Evolutionary conservation across 148 eudicot genomes (phyloP).

Genomic region (Drosera capensis): DNA sequence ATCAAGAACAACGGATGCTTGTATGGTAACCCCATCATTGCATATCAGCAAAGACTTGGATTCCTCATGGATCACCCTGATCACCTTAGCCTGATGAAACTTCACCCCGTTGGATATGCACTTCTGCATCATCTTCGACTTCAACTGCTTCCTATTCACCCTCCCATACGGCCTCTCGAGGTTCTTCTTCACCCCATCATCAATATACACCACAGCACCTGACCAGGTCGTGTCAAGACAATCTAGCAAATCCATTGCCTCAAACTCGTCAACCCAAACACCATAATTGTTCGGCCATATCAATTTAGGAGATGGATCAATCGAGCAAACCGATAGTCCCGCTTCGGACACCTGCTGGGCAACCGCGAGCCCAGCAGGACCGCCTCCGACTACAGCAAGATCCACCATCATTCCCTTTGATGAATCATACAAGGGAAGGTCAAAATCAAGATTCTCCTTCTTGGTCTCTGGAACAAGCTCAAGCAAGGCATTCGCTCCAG

Average conservation of each 20-base stretch:
- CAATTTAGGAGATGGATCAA: constrained; percentile 82
- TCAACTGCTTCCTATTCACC: constrained; percentile 82
- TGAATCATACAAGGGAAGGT: constrained; percentile 76
- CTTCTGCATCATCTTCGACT: constrained; percentile 91
- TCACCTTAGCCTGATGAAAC: constrained; percentile 82
- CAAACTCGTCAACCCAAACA: constrained; percentile 99
- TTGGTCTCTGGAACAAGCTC: constrained; percentile 83
- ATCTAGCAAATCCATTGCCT: constrained; percentile 95
- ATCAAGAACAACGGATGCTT: constrained; percentile 87
- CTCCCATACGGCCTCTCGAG: constrained; percentile 89
- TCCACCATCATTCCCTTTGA: constrained; percentile 63
- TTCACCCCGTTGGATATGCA: constrained; percentile 83
- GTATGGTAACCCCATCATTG: constrained; percentile 72
- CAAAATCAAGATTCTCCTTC: constrained; percentile 89
- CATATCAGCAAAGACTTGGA: constrained; percentile 61
- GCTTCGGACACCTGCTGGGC: constrained; percentile 92
- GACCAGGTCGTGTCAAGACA: constrained; percentile 97
- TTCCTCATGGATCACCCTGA: constrained; percentile 80
- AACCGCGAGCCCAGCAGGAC: constrained; percentile 95
- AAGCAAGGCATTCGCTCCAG: constrained; percentile 45
- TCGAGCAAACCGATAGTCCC: constrained; percentile 82
- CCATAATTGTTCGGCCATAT: constrained; percentile 99
- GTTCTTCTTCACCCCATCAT: constrained; percentile 49
- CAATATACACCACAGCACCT: constrained; percentile 66
- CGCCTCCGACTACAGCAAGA: constrained; percentile 89